Conservation (phyloP, 2,329 filamentous ascomycete species). For the Simplicillium aogashimaense region DNA sequence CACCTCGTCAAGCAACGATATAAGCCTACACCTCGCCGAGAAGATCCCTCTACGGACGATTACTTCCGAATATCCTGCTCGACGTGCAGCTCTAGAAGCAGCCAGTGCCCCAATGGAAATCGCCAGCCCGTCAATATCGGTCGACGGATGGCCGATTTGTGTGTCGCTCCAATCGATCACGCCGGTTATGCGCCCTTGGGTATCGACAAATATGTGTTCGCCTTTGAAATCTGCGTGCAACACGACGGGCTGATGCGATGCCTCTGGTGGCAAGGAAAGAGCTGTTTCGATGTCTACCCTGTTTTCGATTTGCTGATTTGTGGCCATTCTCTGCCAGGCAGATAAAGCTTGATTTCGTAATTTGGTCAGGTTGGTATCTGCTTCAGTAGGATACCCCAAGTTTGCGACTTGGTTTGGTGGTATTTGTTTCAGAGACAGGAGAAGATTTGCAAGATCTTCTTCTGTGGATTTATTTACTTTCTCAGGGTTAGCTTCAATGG, state of each 20-base stretch:
- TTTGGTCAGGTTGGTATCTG: neutral
- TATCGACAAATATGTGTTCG: constrained; percentile 4
- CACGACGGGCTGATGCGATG: neutral
- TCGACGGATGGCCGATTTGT: constrained; percentile 1
- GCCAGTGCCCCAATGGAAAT: constrained; percentile 4
- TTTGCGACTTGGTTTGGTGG: neutral
- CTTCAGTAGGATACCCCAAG: neutral
- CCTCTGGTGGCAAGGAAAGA: neutral
- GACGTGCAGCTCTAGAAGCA: neutral
- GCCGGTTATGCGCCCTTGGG: constrained; percentile 1
- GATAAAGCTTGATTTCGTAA: neutral
- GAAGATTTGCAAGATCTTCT: too few relatives aligned
- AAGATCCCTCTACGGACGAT: neutral
- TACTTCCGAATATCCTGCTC: neutral
- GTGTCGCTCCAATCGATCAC: constrained; percentile 7
- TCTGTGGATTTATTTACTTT: neutral
- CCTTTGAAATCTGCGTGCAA: constrained; percentile 5
- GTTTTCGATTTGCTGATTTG: neutral
- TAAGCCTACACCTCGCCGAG: constrained; percentile 1
- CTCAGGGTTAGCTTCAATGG: neutral
- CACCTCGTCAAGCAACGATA: constrained; percentile 2
- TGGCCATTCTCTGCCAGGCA: neutral
- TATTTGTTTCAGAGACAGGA: too few relatives aligned
- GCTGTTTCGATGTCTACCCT: neutral
- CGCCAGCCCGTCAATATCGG: constrained; percentile 2